Evolutionary conservation across 2,329 filamentous ascomycete genomes (phyloP).

Genomic region (Westerdykella ornata): DNA sequence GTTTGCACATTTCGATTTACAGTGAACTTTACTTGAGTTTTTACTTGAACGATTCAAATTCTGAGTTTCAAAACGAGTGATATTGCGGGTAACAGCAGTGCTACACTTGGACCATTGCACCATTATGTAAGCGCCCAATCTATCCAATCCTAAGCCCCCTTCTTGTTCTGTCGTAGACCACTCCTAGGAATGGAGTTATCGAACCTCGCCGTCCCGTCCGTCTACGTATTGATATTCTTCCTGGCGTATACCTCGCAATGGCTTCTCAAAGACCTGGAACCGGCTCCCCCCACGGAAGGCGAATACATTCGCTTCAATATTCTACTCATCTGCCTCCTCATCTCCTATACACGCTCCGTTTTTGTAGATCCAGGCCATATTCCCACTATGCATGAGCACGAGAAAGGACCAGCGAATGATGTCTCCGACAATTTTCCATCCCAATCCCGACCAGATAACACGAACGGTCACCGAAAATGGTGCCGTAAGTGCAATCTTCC

Average conservation of each 20-base stretch:
- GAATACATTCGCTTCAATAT: constrained; percentile 61
- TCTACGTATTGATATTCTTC: constrained; percentile 60
- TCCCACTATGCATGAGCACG: constrained; percentile 28
- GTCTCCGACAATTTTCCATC: neutral
- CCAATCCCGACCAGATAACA: constrained; percentile 1
- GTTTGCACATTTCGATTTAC: too few species aligned
- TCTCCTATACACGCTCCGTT: constrained; percentile 62
- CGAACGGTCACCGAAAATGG: constrained; percentile 45
- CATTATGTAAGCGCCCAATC: too few species aligned
- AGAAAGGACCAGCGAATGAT: constrained; percentile 1
- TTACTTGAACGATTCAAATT: too few species aligned
- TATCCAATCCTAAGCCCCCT: too few species aligned
- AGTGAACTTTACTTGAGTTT: too few species aligned
- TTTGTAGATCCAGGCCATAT: constrained; percentile 53
- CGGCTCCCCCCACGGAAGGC: constrained; percentile 51
- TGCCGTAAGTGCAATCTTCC: constrained; percentile 68
- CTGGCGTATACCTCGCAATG: constrained; percentile 66
- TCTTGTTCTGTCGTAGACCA: neutral
- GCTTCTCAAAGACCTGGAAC: constrained; percentile 55
- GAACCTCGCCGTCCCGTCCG: constrained; percentile 59
- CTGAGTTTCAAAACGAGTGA: too few species aligned
- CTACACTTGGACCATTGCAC: too few species aligned
- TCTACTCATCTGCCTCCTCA: constrained; percentile 58
- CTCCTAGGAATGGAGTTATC: constrained; percentile 22
- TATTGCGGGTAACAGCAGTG: too few species aligned